These are phyloP conservation scores for Acacia pycnantha DNA, from an alignment of 331 rosid species.

Conservation along the genomic window DNA sequence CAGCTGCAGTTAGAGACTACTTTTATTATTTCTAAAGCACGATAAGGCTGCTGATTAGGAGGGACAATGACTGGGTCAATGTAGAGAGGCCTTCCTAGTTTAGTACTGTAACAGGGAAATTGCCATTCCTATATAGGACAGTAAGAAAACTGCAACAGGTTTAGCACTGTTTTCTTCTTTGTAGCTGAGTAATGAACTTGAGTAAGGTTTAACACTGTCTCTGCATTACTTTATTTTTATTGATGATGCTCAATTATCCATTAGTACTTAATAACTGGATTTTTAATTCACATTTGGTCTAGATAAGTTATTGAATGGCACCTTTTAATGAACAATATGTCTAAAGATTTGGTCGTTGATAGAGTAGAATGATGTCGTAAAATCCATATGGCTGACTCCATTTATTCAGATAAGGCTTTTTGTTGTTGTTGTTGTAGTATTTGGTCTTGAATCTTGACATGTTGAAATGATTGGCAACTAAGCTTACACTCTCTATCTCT, in stretches of 20 bases:
- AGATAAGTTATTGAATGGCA: background rate
- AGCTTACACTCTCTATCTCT: background rate
- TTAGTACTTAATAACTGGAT: background rate
- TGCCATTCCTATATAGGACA: background rate
- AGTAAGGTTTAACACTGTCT: background rate
- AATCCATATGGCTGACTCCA: no score
- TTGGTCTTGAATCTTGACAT: background rate
- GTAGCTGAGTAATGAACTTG: background rate
- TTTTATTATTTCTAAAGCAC: background rate
- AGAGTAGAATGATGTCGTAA: no score
- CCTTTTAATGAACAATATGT: no score
- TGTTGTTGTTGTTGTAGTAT: no score
- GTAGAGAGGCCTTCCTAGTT: background rate
- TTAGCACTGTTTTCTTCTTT: background rate
- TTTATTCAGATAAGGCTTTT: background rate
- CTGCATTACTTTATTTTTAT: background rate
- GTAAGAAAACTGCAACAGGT: background rate
- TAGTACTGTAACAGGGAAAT: background rate
- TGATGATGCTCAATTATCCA: background rate
- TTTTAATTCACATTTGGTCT: slow-evolving; percentile 2
- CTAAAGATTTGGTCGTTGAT: no score
- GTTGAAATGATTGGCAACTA: slow-evolving; percentile 10
- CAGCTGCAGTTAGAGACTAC: background rate
- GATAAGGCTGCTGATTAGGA: background rate
- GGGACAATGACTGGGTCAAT: background rate